A percentile compares a stretch with the other conserved stretches of the same genome.
phyloP scores from a whole-genome alignment of 192 early-diverging fungal genomes.

The Mortierella antarctica region DNA sequence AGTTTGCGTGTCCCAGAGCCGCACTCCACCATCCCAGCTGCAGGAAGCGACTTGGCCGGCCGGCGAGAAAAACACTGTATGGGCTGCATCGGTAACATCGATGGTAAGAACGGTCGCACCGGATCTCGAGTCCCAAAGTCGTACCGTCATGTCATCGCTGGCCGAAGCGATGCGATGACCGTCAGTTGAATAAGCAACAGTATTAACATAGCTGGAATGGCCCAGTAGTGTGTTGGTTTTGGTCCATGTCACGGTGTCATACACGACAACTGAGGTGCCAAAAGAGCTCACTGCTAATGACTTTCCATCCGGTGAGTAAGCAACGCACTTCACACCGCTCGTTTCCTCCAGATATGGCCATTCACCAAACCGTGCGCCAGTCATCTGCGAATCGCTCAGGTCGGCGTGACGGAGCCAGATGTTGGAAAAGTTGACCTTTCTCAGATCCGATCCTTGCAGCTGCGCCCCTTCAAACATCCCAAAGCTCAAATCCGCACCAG shows the following conservation, averaged over 20 bases:
- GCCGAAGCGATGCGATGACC: not conserved
- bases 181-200: not conserved
- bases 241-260: not conserved
- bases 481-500: conserved; percentile 8
- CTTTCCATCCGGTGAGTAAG: conserved; percentile 88
- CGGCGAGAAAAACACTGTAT: not conserved
- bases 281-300: conserved; percentile 87
- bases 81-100: too few species aligned
- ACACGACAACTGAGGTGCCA: conserved; percentile 78
- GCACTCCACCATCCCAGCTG: not conserved
- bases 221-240: not conserved
- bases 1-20: conserved; percentile 8
- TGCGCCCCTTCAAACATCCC: conserved; percentile 10
- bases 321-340: conserved; percentile 89
- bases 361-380: conserved; percentile 7
- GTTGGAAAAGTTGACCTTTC: not conserved
- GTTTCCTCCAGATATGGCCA: conserved; percentile 53
- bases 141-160: not conserved
- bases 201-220: not conserved
- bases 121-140: not conserved
- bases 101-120: not conserved
- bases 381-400: conserved; percentile 9
- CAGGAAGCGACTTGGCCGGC: not conserved
- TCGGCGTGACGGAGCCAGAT: conserved; percentile 4
- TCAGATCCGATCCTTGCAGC: conserved; percentile 11